Percentiles rank a stretch among this genome's conserved stretches.
Conservation (phyloP, 495 filamentous ascomycete species). For the Hypoxylon intermedium region DNA sequence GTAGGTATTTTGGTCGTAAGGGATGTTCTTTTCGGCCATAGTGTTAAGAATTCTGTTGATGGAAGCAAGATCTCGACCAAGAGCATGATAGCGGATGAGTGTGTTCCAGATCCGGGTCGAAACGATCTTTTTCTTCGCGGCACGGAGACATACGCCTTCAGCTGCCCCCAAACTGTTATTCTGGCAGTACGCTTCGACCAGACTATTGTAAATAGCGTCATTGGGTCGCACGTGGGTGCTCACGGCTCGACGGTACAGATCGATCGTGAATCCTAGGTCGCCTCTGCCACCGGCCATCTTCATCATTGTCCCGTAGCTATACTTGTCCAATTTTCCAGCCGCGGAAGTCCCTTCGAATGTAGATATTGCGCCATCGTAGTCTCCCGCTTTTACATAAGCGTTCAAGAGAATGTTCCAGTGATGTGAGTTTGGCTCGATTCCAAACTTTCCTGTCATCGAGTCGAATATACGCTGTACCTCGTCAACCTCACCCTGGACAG, state of each 20-base stretch:
- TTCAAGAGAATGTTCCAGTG: constrained; percentile 82
- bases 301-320: constrained; percentile 76
- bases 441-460: constrained; percentile 60
- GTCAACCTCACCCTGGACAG: constrained; percentile 65
- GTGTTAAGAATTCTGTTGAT: constrained; percentile 65
- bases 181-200: constrained; percentile 75
- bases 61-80: constrained; percentile 65
- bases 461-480: constrained; percentile 66
- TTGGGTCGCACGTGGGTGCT: constrained; percentile 31
- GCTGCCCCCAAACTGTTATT: constrained; percentile 65
- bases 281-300: constrained; percentile 72
- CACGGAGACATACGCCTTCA: constrained; percentile 60
- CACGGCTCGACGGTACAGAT: constrained; percentile 65
- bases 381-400: constrained; percentile 68
- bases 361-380: constrained; percentile 67
- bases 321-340: constrained; percentile 57
- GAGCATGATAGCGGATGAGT: constrained; percentile 71
- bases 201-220: constrained; percentile 63
- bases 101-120: constrained; percentile 78
- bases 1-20: constrained; percentile 75
- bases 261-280: constrained; percentile 71
- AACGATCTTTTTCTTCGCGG: constrained; percentile 49
- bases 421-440: constrained; percentile 57
- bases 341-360: constrained; percentile 65
- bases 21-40: constrained; percentile 66